These are phyloP conservation scores for Beauveria pseudobassiana DNA, from an alignment of 2,329 filamentous ascomycete genomes.

Conservation along the genomic window DNA sequence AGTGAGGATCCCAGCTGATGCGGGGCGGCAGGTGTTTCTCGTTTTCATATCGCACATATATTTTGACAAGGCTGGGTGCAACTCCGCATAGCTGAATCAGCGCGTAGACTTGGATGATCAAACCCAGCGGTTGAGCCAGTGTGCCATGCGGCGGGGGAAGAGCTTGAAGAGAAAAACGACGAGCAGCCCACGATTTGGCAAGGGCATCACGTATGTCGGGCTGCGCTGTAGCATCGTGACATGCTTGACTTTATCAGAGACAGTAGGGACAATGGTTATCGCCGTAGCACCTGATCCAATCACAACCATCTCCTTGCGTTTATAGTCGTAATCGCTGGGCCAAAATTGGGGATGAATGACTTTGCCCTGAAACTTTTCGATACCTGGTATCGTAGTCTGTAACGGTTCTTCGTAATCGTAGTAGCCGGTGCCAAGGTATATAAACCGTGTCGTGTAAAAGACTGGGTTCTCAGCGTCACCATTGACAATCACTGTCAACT, in stretches of 20 bases:
- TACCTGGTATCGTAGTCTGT: conserved; percentile 37
- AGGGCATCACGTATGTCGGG: conserved; percentile 50
- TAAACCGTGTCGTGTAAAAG: conserved; percentile 35
- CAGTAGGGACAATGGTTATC: conserved; percentile 54
- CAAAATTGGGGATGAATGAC: conserved; percentile 67
- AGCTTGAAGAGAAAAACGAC: conserved; percentile 26
- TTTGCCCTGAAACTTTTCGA: conserved; percentile 27
- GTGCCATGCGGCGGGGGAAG: conserved; percentile 35
- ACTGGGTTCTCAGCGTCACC: not conserved
- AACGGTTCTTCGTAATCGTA: conserved; percentile 59
- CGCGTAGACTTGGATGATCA: conserved; percentile 36
- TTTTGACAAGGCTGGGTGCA: conserved; percentile 39
- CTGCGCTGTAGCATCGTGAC: conserved; percentile 66
- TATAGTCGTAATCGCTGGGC: conserved; percentile 59
- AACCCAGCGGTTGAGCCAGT: conserved; percentile 37
- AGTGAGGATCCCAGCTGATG: conserved; percentile 34
- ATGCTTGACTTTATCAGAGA: conserved; percentile 42
- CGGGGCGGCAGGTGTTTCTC: conserved; percentile 37
- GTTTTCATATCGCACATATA: conserved; percentile 33
- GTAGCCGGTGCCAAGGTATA: conserved; percentile 53
- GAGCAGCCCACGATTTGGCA: not conserved
- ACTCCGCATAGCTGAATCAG: conserved; percentile 39
- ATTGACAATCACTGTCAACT: too few relatives aligned
- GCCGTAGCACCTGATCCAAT: conserved; percentile 63
- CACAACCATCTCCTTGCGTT: conserved; percentile 56